Conservation (phyloP, 2,329 filamentous ascomycete species). For the Sclerotinia minor region DNA sequence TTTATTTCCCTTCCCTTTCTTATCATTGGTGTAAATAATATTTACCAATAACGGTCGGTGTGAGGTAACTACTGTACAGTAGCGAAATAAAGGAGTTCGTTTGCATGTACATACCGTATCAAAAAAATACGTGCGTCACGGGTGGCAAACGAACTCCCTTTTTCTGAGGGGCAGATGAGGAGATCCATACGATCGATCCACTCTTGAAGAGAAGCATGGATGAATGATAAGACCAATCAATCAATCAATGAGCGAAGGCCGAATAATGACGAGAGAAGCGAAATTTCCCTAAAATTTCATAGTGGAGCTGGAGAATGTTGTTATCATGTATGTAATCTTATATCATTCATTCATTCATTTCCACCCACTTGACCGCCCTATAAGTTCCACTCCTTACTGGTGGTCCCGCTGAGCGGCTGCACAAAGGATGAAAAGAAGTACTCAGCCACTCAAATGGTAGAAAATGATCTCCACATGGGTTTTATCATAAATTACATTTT, state of each 20-base stretch:
- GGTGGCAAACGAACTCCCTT: conserved; percentile 10
- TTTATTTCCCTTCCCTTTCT: neutral
- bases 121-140: neutral
- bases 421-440: neutral
- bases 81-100: conserved; percentile 1
- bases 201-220: conserved; percentile 8
- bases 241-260: neutral
- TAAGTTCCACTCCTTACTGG: no score
- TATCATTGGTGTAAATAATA: neutral
- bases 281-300: neutral
- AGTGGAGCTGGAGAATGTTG: conserved; percentile 7
- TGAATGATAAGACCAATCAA: neutral
- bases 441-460: neutral
- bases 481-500: conserved; percentile 6
- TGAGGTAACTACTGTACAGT: neutral
- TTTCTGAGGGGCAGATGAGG: conserved; percentile 7
- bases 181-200: conserved; percentile 10
- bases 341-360: neutral
- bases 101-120: neutral
- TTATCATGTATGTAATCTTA: conserved; percentile 1
- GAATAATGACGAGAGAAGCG: neutral
- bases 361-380: conserved; percentile 9
- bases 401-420: no score
- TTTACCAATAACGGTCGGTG: no score
- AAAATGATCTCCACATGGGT: conserved; percentile 12